phyloP scores from a whole-genome alignment of 2,329 filamentous ascomycete species.

The Phaeoacremonium minimum region DNA sequence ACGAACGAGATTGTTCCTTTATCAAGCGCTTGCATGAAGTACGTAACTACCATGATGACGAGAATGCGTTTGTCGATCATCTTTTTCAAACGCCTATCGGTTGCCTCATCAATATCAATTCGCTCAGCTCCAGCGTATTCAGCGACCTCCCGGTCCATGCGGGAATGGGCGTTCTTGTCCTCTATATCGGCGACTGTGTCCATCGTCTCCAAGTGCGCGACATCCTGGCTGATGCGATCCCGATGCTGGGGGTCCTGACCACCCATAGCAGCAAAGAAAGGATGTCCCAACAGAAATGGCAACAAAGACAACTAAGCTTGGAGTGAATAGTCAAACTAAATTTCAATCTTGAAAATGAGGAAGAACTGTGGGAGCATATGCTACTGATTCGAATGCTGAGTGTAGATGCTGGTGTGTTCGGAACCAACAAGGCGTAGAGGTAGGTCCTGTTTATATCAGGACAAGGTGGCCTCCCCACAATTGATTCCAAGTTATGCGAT shows the following conservation, averaged over 20 bases:
- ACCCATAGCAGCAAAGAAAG: neutral
- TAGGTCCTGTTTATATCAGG: too few relatives aligned
- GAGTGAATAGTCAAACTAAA: too few relatives aligned
- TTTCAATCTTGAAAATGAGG: too few relatives aligned
- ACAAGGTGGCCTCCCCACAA: too few relatives aligned
- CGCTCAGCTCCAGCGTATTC: slow-evolving; percentile 57
- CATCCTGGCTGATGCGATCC: neutral
- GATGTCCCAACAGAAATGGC: slow-evolving; percentile 17
- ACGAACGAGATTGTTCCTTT: slow-evolving; percentile 64
- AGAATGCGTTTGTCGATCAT: slow-evolving; percentile 67
- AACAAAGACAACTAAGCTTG: slow-evolving; percentile 18
- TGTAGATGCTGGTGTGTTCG: too few relatives aligned
- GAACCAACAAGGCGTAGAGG: too few relatives aligned
- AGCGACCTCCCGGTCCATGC: slow-evolving; percentile 65
- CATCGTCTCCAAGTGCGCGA: slow-evolving; percentile 2
- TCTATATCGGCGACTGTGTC: neutral
- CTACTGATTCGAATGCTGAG: too few relatives aligned
- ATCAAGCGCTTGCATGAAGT: slow-evolving; percentile 68
- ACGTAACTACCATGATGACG: slow-evolving; percentile 67
- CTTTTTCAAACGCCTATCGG: slow-evolving; percentile 56
- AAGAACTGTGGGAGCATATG: too few relatives aligned
- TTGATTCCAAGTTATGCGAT: too few relatives aligned
- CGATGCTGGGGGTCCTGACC: slow-evolving; percentile 3
- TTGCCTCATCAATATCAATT: slow-evolving; percentile 54
- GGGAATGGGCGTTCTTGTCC: slow-evolving; percentile 43